These are phyloP conservation scores for Camillea tinctor DNA, from an alignment of 2,329 filamentous ascomycete genomes.

Conservation along the genomic window DNA sequence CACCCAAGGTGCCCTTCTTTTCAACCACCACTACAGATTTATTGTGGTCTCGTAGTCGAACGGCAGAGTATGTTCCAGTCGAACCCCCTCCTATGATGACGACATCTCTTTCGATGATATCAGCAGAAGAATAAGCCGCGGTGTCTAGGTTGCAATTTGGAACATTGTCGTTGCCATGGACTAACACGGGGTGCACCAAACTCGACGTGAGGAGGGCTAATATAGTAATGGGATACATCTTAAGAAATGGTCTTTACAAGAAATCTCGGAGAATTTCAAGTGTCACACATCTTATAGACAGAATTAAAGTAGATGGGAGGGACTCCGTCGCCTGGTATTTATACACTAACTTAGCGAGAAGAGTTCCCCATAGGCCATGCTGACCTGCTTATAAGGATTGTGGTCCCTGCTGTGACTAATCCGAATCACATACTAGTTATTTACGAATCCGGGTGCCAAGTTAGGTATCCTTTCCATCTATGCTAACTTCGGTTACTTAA, in stretches of 20 bases:
- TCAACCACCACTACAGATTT: constrained; percentile 37
- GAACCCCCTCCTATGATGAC: constrained; percentile 36
- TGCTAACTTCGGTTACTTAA: no score
- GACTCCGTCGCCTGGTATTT: no score
- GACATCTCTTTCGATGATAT: constrained; percentile 26
- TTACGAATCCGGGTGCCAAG: no score
- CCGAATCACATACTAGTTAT: no score
- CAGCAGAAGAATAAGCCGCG: background rate
- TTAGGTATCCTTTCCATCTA: no score
- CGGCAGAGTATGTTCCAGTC: constrained; percentile 34
- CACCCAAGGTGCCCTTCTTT: constrained; percentile 29
- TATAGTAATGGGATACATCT: background rate
- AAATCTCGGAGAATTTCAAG: no score
- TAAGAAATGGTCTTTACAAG: background rate
- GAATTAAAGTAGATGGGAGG: no score
- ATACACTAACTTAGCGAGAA: no score
- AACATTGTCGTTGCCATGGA: background rate
- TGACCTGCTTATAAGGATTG: no score
- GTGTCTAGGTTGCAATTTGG: background rate
- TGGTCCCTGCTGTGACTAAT: no score
- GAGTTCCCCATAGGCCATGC: no score
- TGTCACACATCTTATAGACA: no score
- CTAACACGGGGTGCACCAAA: background rate
- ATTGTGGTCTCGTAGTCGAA: constrained; percentile 29
- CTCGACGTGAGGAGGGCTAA: background rate